phyloP scores from a whole-genome alignment of 1,284 basidiomycete species.

The Cryptococcus sp. region DNA sequence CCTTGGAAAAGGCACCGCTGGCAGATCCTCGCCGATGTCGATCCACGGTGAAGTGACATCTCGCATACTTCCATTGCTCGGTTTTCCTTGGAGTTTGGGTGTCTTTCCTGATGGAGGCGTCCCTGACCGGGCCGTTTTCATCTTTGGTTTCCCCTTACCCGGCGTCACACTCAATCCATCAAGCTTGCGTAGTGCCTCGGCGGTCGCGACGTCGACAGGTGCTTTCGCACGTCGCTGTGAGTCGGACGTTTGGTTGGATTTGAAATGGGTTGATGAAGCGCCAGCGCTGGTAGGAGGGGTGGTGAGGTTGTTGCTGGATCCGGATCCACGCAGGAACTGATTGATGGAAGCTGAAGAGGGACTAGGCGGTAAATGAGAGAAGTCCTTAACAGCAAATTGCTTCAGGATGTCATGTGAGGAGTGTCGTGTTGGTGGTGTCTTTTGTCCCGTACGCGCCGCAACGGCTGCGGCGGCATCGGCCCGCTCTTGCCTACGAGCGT shows the following conservation, averaged over 20 bases:
- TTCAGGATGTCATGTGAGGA: conserved; percentile 54
- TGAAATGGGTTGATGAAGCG: conserved; percentile 30
- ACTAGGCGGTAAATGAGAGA: conserved; percentile 83
- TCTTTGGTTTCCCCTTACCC: conserved; percentile 54
- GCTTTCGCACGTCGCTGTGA: conserved; percentile 16
- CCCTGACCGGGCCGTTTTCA: conserved; percentile 64
- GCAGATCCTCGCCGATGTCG: conserved; percentile 32
- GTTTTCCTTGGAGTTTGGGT: conserved; percentile 12
- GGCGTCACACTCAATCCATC: conserved; percentile 82
- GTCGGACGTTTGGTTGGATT: conserved; percentile 26
- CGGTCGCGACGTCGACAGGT: conserved; percentile 68
- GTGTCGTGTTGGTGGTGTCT: conserved; percentile 40
- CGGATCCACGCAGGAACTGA: conserved; percentile 69
- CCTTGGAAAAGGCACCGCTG: conserved; percentile 13
- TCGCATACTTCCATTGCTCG: conserved; percentile 24
- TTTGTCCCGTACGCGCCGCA: conserved; percentile 26
- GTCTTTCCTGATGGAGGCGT: conserved; percentile 62
- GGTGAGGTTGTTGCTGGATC: conserved; percentile 46
- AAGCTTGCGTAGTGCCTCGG: conserved; percentile 86
- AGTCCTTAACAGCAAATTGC: conserved; percentile 61
- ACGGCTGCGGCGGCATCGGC: conserved; percentile 16
- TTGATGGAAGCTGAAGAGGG: conserved; percentile 81
- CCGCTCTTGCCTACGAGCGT: conserved; percentile 40
- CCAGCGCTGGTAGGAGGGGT: conserved; percentile 22
- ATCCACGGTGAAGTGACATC: conserved; percentile 39